These are phyloP conservation scores for Microdochium trichocladiopsis DNA, from an alignment of 2,329 filamentous ascomycete genomes.

Conservation along the genomic window DNA sequence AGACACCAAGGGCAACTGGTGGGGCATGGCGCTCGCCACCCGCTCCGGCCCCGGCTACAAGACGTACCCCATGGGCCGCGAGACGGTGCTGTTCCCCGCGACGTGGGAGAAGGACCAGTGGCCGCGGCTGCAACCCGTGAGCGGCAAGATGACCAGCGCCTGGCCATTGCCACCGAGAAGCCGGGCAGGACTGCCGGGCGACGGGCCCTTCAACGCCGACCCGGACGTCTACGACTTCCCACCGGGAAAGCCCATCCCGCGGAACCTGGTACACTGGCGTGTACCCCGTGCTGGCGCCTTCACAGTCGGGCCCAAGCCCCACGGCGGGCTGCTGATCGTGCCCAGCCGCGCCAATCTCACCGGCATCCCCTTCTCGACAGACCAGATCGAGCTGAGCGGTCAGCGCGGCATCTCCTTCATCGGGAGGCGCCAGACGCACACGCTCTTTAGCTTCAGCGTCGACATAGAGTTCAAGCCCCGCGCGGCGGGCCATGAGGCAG, in stretches of 20 bases:
- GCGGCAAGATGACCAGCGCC: constrained; percentile 34
- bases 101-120: constrained; percentile 41
- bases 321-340: constrained; percentile 15
- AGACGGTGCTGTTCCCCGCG: constrained; percentile 34
- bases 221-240: constrained; percentile 13
- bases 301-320: constrained; percentile 5
- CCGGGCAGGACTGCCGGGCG: constrained; percentile 25
- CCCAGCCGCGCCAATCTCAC: constrained; percentile 19
- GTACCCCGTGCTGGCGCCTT: constrained; percentile 17
- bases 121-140: constrained; percentile 34
- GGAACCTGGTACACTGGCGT: constrained; percentile 23
- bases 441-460: constrained; percentile 21
- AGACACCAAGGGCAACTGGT: constrained; percentile 40
- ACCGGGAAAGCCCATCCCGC: constrained; percentile 12
- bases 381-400: constrained; percentile 10
- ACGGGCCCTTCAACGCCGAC: constrained; percentile 14
- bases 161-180: constrained; percentile 26
- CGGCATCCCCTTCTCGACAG: constrained; percentile 7
- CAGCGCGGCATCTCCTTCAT: constrained; percentile 19
- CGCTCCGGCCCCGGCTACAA: constrained; percentile 32
- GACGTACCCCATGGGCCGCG: constrained; percentile 46
- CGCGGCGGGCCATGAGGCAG: constrained; percentile 20
- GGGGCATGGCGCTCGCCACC: constrained; percentile 39
- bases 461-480: constrained; percentile 18
- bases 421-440: constrained; percentile 21